Conservation (phyloP, 306 rosid species). For the Astragalus glycyphyllos region DNA sequence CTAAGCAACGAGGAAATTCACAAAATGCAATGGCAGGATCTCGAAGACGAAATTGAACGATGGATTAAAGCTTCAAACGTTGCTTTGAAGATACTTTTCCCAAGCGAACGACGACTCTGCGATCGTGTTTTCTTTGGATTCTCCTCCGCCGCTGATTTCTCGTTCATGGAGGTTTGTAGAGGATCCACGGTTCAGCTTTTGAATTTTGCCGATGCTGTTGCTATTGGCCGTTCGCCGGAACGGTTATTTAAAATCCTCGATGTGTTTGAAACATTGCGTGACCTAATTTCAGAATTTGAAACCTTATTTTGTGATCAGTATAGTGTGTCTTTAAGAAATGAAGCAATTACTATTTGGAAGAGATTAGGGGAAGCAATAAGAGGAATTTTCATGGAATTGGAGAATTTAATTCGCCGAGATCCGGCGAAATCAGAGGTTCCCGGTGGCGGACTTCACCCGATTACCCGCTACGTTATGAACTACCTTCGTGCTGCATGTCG, state of each 20-base stretch:
- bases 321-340: slow-evolving; percentile 72
- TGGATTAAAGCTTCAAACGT: slow-evolving; percentile 86
- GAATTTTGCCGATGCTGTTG: slow-evolving; percentile 86
- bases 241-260: slow-evolving; percentile 78
- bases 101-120: slow-evolving; percentile 84
- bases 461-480: slow-evolving; percentile 95
- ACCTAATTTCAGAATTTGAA: slow-evolving; percentile 78
- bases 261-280: slow-evolving; percentile 81
- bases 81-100: slow-evolving; percentile 74
- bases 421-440: slow-evolving; percentile 84
- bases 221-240: slow-evolving; percentile 86
- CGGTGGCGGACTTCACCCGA: slow-evolving; percentile 90
- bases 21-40: slow-evolving; percentile 83
- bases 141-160: slow-evolving; percentile 74
- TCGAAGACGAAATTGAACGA: slow-evolving; percentile 86
- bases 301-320: slow-evolving; percentile 74
- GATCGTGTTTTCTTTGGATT: slow-evolving; percentile 82
- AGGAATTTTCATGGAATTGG: slow-evolving; percentile 93
- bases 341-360: slow-evolving; percentile 84
- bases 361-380: slow-evolving; percentile 83
- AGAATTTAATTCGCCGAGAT: slow-evolving; percentile 87
- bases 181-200: slow-evolving; percentile 80
- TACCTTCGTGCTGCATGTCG: slow-evolving; percentile 89
- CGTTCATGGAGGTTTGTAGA: slow-evolving; percentile 94
- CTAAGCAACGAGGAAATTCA: slow-evolving; percentile 89